Evolutionary conservation across 768 basidiomycete genomes (phyloP), one percentile per base, ranked within the genome.

Genomic region (Lyophyllum atratum): DNA sequence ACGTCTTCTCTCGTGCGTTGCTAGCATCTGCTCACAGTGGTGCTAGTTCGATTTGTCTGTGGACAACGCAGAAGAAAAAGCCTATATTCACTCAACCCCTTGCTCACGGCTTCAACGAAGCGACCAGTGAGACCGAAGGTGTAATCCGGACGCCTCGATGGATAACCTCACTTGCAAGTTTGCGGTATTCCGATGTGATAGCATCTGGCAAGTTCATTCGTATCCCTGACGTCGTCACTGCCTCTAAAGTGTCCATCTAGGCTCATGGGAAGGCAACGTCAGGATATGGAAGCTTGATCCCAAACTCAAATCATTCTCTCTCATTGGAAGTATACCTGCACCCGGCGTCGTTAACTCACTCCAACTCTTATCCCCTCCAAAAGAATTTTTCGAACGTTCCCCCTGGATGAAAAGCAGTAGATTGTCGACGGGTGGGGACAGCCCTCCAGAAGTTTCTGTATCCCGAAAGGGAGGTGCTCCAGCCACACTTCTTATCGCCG

Each of bases 41-140:
- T 26, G 2, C n/a, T 43, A 95, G 95, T 0, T 89, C 95, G n/a
- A 87, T 99, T 67, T 91, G 84, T 58, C 80, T 99, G 4, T 99
- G 96, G 95, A 85, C 81, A 28, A 97, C 85, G 10, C 82, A 83
- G 59, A 96, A 94, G 80, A 98, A 98, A 78, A 98, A 98, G 72
- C 93, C 97, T 0, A 75, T 96, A 43, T 97, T 92, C 72, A 92
- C 89, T 0, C 85, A 90, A 56, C 80, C 89, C 6, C 75, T 98
- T 44, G 92, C 93, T 3, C 97, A 99, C 69, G 97, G 97, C 4
- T 73, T 95, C 43, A 81, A 90, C 61, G 85, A 90, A 69, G 76
- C 79, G 6, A 72, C 80, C 14, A 90, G 89, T 1, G 83, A 89
- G 54, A 85, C 86, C 0, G 93, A 92, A 65, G 92, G 90, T 17